These are phyloP conservation scores for Trichosporon sp. DNA, from an alignment of 1,284 basidiomycete genomes.

Conservation along the genomic window DNA sequence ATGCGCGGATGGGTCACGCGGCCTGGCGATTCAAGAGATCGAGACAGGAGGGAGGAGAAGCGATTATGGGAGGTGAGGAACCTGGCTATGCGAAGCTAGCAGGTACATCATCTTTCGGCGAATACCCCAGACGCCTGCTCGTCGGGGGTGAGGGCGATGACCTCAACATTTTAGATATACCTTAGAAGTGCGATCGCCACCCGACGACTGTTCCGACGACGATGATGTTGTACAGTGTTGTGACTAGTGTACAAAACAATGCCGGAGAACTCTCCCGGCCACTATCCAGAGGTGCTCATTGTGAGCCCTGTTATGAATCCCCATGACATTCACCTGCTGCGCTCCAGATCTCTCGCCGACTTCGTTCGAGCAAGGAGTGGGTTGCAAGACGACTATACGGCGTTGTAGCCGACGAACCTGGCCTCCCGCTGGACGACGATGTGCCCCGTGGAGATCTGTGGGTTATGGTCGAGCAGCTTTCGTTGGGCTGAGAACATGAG, in stretches of 20 bases:
- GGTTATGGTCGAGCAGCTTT: too few species aligned
- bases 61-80: slow-evolving; percentile 48
- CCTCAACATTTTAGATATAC: neutral
- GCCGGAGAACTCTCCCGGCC: neutral
- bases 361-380: too few species aligned
- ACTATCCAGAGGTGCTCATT: neutral
- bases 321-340: neutral
- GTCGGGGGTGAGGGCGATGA: neutral
- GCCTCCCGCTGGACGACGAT: too few species aligned
- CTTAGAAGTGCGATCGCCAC: neutral
- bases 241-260: neutral
- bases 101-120: too few species aligned
- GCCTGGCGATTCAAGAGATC: slow-evolving; percentile 26
- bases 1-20: slow-evolving; percentile 66
- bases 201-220: neutral
- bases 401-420: neutral
- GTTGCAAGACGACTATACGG: too few species aligned
- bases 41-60: slow-evolving; percentile 38
- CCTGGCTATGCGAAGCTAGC: slow-evolving; percentile 29
- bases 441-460: too few species aligned
- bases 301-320: neutral
- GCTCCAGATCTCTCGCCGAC: too few species aligned
- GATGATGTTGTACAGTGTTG: neutral
- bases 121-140: neutral
- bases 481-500: too few species aligned